These are phyloP conservation scores for Pythium pyrilobum DNA, from an alignment of 352 stramenopile genomes.

Conservation along the genomic window DNA sequence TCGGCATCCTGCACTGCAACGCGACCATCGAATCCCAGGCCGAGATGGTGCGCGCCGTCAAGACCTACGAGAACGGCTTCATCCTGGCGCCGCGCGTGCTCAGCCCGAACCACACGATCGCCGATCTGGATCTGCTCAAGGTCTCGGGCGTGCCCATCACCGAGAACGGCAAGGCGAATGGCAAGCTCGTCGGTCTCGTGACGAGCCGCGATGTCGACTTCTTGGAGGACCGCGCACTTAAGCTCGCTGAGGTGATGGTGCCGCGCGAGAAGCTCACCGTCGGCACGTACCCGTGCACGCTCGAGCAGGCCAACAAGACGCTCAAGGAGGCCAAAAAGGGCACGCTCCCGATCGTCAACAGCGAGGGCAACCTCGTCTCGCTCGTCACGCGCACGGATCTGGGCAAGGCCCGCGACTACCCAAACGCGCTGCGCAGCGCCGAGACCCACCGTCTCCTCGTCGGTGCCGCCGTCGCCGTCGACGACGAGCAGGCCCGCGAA, in stretches of 20 bases:
- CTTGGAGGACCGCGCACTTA: constrained; percentile 84
- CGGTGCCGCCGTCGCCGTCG: constrained; percentile 95
- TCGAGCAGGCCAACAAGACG: constrained; percentile 95
- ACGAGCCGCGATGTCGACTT: constrained; percentile 98
- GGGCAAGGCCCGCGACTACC: constrained; percentile 95
- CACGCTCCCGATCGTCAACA: constrained; percentile 98
- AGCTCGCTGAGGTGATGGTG: constrained; percentile 73
- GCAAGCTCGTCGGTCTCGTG: constrained; percentile 96
- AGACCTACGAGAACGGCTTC: constrained; percentile 99
- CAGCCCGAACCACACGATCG: constrained; percentile 88
- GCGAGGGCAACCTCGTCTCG: constrained; percentile 92
- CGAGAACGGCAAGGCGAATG: constrained; percentile 92
- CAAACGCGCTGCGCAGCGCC: constrained; percentile 89
- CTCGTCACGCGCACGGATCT: constrained; percentile 96
- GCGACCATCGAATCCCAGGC: constrained; percentile 93
- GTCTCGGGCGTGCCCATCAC: constrained; percentile 97
- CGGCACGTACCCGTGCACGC: constrained; percentile 89
- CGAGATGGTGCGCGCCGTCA: constrained; percentile 88
- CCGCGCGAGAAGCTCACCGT: constrained; percentile 80
- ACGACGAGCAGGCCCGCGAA: constrained; percentile 86
- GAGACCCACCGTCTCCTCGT: constrained; percentile 95
- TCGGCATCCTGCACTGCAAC: constrained; percentile 99
- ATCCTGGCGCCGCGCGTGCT: constrained; percentile 97
- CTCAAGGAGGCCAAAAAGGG: constrained; percentile 97
- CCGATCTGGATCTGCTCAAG: constrained; percentile 93